Evolutionary conservation across 208 protist species (phyloP).

Genomic region (Leishmania amazonensis): DNA sequence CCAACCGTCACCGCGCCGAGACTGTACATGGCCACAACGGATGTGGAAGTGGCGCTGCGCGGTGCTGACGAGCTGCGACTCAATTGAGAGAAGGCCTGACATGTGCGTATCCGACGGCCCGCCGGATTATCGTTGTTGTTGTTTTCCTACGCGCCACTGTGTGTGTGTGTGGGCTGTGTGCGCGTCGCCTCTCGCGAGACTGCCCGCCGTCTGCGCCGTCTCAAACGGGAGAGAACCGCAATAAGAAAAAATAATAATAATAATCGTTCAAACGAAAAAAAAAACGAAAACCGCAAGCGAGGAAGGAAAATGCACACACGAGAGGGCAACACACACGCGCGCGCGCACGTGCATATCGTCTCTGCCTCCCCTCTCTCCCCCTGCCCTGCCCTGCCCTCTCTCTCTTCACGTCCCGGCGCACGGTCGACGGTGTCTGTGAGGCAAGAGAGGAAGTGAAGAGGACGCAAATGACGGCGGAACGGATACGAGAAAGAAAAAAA

Average conservation of each 20-base stretch:
- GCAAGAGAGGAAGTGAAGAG: not conserved
- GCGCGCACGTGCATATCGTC: not conserved
- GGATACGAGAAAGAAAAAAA: not conserved
- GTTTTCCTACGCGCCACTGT: not conserved
- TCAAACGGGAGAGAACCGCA: conserved; percentile 7
- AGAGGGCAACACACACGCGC: not conserved
- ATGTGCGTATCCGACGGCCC: not conserved
- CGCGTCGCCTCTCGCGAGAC: not conserved
- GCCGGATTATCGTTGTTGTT: no score
- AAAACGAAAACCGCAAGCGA: not conserved
- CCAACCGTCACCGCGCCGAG: conserved; percentile 80
- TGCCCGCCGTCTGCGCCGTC: not conserved
- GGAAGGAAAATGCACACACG: not conserved
- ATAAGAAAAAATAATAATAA: not conserved
- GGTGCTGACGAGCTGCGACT: conserved; percentile 81
- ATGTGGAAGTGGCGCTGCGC: conserved; percentile 88
- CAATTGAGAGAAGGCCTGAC: conserved; percentile 63
- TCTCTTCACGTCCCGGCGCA: not conserved
- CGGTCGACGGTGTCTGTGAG: not conserved
- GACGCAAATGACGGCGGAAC: conserved; percentile 3
- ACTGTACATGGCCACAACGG: conserved; percentile 61
- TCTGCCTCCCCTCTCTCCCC: not conserved
- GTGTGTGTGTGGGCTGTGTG: not conserved
- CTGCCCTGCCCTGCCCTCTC: not conserved
- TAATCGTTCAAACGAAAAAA: not conserved